phyloP scores from a whole-genome alignment of 805 yeast genomes.

The Zygoascus flipseniorum region DNA sequence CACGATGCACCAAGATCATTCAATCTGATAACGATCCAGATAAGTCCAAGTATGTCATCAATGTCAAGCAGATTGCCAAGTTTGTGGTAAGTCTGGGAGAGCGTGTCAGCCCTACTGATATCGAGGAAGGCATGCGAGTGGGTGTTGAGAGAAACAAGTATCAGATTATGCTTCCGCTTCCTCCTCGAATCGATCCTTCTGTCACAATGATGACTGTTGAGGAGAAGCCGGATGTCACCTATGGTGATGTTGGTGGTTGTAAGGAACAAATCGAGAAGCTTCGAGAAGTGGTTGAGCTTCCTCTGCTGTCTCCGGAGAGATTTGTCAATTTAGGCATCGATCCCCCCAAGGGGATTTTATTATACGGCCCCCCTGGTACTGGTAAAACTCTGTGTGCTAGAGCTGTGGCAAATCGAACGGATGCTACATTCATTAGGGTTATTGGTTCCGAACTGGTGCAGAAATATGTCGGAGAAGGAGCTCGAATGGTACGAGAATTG shows the following conservation, averaged over 20 bases:
- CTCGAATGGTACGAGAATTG: conserved; percentile 97
- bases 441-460: conserved; percentile 98
- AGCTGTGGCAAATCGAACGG: conserved; percentile 98
- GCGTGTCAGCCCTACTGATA: conserved; percentile 95
- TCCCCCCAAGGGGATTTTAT: conserved; percentile 95
- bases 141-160: conserved; percentile 97
- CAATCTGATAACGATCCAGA: conserved; percentile 61
- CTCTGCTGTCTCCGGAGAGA: conserved; percentile 89
- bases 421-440: conserved; percentile 96
- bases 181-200: conserved; percentile 95
- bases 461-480: conserved; percentile 99
- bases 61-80: conserved; percentile 95
- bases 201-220: conserved; percentile 99
- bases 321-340: conserved; percentile 95
- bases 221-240: conserved; percentile 98
- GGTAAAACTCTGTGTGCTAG: conserved; percentile 98
- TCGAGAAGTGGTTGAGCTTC: conserved; percentile 93
- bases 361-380: conserved; percentile 98
- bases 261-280: conserved; percentile 96
- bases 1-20: conserved; percentile 96
- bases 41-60: conserved; percentile 87
- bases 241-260: conserved; percentile 97
- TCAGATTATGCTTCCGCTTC: conserved; percentile 93
- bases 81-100: conserved; percentile 96
- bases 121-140: conserved; percentile 98